These are phyloP conservation scores for Pseudocercospora musae DNA, from an alignment of 2,329 filamentous ascomycete species.

Conservation along the genomic window DNA sequence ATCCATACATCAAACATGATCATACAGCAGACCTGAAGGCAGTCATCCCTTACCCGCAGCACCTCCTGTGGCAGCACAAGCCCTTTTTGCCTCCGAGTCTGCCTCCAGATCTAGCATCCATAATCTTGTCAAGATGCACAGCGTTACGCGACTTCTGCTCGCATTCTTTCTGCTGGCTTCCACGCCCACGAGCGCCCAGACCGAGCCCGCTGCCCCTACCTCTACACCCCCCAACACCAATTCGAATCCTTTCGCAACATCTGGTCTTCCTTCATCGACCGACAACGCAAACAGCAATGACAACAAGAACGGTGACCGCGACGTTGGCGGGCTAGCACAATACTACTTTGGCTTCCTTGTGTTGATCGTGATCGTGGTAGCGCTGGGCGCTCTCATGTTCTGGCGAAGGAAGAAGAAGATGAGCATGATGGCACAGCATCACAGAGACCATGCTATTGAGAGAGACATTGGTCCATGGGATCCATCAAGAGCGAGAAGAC, in stretches of 20 bases:
- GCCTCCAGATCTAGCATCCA: neutral
- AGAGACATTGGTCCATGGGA: slow-evolving; percentile 18
- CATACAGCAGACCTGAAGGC: neutral
- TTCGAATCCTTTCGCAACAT: neutral
- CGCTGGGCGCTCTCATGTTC: slow-evolving; percentile 45
- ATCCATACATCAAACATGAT: neutral
- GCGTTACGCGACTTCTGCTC: neutral
- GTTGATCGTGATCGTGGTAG: slow-evolving; percentile 48
- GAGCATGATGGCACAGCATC: slow-evolving; percentile 9
- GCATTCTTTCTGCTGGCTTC: neutral
- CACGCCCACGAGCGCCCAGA: neutral
- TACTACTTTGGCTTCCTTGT: slow-evolving; percentile 59
- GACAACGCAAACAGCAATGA: slow-evolving; percentile 1
- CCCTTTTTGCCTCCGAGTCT: neutral
- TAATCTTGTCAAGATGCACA: neutral
- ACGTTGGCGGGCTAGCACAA: slow-evolving; percentile 37
- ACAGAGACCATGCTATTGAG: slow-evolving; percentile 14
- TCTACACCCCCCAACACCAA: neutral
- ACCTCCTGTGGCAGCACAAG: slow-evolving; percentile 2
- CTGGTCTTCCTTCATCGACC: neutral
- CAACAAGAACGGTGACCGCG: slow-evolving; percentile 5
- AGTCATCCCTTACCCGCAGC: neutral
- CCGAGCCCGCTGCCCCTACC: neutral
- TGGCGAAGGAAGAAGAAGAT: slow-evolving; percentile 42
- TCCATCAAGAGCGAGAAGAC: slow-evolving; percentile 19